Evolutionary conservation across 116 monocot species (phyloP).

Genomic region (Zostera marina): DNA sequence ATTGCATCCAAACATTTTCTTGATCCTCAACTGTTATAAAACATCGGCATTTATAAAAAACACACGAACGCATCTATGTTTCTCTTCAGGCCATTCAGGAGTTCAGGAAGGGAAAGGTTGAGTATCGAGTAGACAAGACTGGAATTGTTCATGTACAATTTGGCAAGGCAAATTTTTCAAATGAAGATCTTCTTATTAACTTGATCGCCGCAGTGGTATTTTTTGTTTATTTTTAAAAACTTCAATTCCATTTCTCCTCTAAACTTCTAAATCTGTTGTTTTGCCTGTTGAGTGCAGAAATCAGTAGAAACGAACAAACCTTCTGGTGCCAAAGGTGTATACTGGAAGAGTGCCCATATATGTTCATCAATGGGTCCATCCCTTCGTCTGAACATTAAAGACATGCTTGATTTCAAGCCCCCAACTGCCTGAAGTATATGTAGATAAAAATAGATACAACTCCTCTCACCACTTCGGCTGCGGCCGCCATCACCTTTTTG

Average conservation of each 20-base stretch:
- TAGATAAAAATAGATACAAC: neutral
- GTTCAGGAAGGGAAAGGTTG: conserved; percentile 96
- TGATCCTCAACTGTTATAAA: neutral
- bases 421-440: conserved; percentile 5
- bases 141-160: conserved; percentile 93
- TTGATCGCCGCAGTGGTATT: conserved; percentile 75
- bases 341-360: conserved; percentile 89
- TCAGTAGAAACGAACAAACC: conserved; percentile 94
- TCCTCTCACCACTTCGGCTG: too few relatives aligned
- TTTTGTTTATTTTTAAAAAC: neutral
- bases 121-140: conserved; percentile 86
- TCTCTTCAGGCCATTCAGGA: conserved; percentile 72
- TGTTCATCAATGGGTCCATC: conserved; percentile 99
- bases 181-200: conserved; percentile 81
- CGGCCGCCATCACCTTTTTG: too few relatives aligned
- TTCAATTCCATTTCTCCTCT: neutral
- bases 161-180: conserved; percentile 66
- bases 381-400: conserved; percentile 57
- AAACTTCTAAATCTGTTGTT: neutral
- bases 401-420: conserved; percentile 87
- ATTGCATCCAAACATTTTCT: conserved; percentile 1
- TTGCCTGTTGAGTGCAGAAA: conserved; percentile 29
- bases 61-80: neutral
- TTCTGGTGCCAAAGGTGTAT: conserved; percentile 82
- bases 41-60: neutral